These are phyloP conservation scores for Metschnikowia koreensis DNA, from an alignment of 805 yeast genomes.

Conservation along the genomic window DNA sequence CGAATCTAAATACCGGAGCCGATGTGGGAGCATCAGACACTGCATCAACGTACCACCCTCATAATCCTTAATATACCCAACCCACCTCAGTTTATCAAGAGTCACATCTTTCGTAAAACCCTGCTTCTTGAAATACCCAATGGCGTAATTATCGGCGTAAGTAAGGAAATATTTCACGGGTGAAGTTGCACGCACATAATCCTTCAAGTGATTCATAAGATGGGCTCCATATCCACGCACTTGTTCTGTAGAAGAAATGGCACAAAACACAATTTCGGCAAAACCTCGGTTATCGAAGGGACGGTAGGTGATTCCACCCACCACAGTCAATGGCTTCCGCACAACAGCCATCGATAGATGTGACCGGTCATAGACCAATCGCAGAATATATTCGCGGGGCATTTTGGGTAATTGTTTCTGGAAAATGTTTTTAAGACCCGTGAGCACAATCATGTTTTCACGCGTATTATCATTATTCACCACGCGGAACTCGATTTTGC, in stretches of 20 bases:
- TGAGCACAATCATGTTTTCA: conserved; percentile 86
- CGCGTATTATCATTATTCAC: conserved; percentile 90
- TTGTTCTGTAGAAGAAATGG: conserved; percentile 95
- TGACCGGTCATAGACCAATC: conserved; percentile 90
- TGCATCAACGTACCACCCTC: conserved; percentile 99
- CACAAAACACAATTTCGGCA: conserved; percentile 98
- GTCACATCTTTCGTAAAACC: conserved; percentile 96
- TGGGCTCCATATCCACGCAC: conserved; percentile 99
- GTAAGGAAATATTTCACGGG: conserved; percentile 84
- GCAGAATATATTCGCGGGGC: conserved; percentile 96
- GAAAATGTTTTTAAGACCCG: conserved; percentile 93
- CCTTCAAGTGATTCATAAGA: conserved; percentile 95
- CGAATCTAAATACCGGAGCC: conserved; percentile 79
- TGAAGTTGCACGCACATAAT: conserved; percentile 86
- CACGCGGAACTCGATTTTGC: conserved; percentile 90
- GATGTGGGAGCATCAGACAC: conserved; percentile 86
- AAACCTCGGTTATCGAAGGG: conserved; percentile 89
- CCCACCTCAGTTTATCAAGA: conserved; percentile 83
- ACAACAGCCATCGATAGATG: conserved; percentile 97
- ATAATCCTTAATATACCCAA: conserved; percentile 98
- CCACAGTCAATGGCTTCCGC: conserved; percentile 88
- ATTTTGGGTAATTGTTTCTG: conserved; percentile 97
- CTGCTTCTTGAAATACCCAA: conserved; percentile 97
- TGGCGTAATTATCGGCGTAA: conserved; percentile 98
- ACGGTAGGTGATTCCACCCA: conserved; percentile 95